phyloP scores from a whole-genome alignment of 176 grass and related monocot genomes.

The Bolboschoenus planiculmis region DNA sequence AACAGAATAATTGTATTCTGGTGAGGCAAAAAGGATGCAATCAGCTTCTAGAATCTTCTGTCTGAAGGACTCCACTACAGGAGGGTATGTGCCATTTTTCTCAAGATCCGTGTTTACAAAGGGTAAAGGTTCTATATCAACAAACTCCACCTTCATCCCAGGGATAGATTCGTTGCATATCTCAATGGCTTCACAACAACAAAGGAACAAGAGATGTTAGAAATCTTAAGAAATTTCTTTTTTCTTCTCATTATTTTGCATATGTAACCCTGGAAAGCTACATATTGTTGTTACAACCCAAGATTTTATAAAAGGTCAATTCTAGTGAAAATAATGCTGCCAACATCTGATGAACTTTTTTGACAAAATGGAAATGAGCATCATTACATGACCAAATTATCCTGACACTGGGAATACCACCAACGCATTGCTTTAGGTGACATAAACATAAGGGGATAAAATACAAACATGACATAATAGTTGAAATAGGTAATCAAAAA shows the following conservation, averaged over 20 bases:
- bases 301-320: background rate
- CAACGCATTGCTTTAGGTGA: background rate
- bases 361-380: background rate
- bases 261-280: background rate
- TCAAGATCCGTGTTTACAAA: slow-evolving; percentile 83
- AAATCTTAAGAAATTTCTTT: background rate
- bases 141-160: slow-evolving; percentile 47
- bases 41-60: slow-evolving; percentile 43
- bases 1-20: slow-evolving; percentile 86
- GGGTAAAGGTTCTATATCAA: slow-evolving; percentile 60
- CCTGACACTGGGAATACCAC: background rate
- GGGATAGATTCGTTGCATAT: slow-evolving; percentile 58
- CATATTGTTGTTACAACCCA: background rate
- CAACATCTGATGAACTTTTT: background rate
- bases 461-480: background rate
- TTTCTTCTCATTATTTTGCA: background rate
- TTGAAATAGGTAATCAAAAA: background rate
- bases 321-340: background rate
- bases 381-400: background rate
- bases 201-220: background rate
- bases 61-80: slow-evolving; percentile 66
- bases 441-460: background rate
- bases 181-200: slow-evolving; percentile 39
- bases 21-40: slow-evolving; percentile 68
- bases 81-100: slow-evolving; percentile 41